Conservation (phyloP, 1,284 basidiomycete genomes). For the Lentinula novae-zelandiae region DNA sequence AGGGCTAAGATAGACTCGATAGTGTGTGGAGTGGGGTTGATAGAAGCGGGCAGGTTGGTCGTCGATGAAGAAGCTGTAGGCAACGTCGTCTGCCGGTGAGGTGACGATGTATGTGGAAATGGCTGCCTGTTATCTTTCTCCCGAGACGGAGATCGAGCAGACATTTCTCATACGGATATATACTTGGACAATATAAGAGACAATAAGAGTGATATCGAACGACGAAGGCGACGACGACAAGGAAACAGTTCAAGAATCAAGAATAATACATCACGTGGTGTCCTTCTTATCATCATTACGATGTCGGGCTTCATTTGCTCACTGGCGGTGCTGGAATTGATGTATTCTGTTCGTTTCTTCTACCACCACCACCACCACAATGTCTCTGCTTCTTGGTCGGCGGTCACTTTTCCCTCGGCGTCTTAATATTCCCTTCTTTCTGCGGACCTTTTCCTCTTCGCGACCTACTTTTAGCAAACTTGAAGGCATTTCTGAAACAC, state of each 20-base stretch:
- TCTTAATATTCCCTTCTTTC: not conserved
- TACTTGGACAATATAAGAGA: not conserved
- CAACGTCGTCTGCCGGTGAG: slow-evolving; percentile 3
- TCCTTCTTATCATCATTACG: not conserved
- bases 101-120: not conserved
- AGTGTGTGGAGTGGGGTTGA: slow-evolving; percentile 29
- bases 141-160: slow-evolving; percentile 2
- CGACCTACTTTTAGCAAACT: slow-evolving; percentile 23
- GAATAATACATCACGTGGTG: not conserved
- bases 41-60: not conserved
- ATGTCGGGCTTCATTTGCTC: not conserved
- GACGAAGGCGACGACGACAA: not conserved
- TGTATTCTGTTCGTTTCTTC: not conserved
- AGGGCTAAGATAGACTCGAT: slow-evolving; percentile 53
- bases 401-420: not conserved
- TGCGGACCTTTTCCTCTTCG: not conserved
- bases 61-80: slow-evolving; percentile 7
- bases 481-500: not conserved
- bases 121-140: not conserved
- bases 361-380: not conserved
- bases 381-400: not conserved
- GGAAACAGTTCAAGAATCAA: not conserved
- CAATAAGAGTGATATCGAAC: not conserved
- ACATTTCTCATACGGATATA: not conserved
- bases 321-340: not conserved